phyloP scores from a whole-genome alignment of 179 eudicot genomes.

The Patellifolia procumbens region DNA sequence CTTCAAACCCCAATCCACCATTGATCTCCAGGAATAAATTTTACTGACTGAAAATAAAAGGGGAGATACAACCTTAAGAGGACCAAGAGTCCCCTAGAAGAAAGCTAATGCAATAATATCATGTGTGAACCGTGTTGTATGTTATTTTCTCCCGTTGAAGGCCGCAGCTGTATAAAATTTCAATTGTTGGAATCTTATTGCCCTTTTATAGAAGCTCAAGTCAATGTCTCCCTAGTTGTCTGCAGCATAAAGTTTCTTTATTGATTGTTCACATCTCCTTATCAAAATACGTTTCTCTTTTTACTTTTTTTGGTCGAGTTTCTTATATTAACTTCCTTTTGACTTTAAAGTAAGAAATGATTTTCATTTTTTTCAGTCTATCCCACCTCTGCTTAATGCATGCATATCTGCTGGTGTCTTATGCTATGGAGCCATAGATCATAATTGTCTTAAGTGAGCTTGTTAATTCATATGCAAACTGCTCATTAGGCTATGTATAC shows the following conservation, averaged over 20 bases:
- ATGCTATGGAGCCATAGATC: constrained; percentile 3
- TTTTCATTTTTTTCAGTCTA: neutral
- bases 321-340: neutral
- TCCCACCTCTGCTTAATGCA: neutral
- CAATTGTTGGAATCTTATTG: neutral
- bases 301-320: neutral
- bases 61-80: too few relatives aligned
- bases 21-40: too few relatives aligned
- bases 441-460: neutral
- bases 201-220: neutral
- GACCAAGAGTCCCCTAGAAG: too few relatives aligned
- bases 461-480: neutral
- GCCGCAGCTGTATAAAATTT: neutral
- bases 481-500: neutral
- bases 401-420: neutral
- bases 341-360: neutral
- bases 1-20: too few relatives aligned
- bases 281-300: neutral
- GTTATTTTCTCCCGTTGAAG: neutral
- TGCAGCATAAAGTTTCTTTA: neutral
- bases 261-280: neutral
- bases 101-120: neutral
- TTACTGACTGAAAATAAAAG: too few relatives aligned
- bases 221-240: neutral
- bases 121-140: neutral